Base-by-base conservation (phyloP, 306 rosid species). In the Dicorynia guianensis region DNA sequence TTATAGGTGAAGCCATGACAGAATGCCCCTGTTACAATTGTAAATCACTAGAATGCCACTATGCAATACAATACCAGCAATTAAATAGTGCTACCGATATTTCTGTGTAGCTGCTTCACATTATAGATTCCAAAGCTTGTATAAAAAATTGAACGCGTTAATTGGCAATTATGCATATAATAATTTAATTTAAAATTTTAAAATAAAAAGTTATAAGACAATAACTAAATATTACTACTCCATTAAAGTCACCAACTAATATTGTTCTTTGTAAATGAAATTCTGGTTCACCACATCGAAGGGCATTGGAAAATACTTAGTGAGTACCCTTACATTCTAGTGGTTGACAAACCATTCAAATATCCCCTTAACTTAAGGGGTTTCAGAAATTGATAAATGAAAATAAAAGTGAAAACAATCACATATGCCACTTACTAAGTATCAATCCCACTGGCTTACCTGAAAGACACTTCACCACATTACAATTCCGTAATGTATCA, bases 91-190 rank as follows among this genome's bases (percentile, higher is more conserved):
- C 8, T 56, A 60, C 11, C 11, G 13, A 53, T 64, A 52, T 52
- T 67, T 44, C 34, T 30, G 56, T 47, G 62, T 15, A 15, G 63
- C 6, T 18, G 75, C 62, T 50, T 39, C 20, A 74, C 76, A 69
- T 70, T 18, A 39, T 9, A 18, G 85, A 77, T 76, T 73, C 85
- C 53, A 10, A 77, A 72, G 87, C 82, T 80, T 85, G 78, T 72
- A 72, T 46, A 36, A 14, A 58, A 33, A 4, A 67, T 66, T 76
- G 49, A 72, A 60, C 40, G 43, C 4, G 44, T 58, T 8, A 6
- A 49, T 13, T 30, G 58, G 46, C 52, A 63, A 30, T 13, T 50
- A 25, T 57, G 76, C 83, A 79, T 12, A 25, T 25, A 25, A 25
- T 25, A n/a, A n/a, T n/a, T n/a, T n/a, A n/a, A n/a, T n/a, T n/a